Evolutionary conservation across 2,329 filamentous ascomycete species (phyloP).

Genomic region (Plenodomus tracheiphilus): DNA sequence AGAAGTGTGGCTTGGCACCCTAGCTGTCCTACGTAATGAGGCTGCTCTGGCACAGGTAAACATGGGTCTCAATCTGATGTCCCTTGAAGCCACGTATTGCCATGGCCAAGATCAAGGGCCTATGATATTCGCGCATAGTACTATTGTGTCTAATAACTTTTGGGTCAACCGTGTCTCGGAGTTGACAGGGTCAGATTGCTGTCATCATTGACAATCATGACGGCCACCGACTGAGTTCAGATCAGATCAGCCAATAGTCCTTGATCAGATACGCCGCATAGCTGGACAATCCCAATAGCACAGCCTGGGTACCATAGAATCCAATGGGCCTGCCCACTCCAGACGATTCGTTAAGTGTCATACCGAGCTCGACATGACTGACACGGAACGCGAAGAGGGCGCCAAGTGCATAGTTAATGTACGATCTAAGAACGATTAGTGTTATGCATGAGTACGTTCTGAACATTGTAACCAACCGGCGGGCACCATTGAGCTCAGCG

Average conservation of each 20-base stretch:
- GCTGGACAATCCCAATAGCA: conserved; percentile 31
- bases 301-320: conserved; percentile 36
- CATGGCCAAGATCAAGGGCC: background rate
- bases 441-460: background rate
- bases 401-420: conserved; percentile 45
- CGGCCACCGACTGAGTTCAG: background rate
- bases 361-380: conserved; percentile 46
- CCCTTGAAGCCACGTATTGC: too few relatives aligned
- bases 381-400: conserved; percentile 46
- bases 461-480: conserved; percentile 23
- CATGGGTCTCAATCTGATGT: too few relatives aligned
- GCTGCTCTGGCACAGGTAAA: background rate
- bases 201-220: background rate
- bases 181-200: background rate
- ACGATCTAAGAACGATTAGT: conserved; percentile 20
- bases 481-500: conserved; percentile 52
- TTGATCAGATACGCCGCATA: conserved; percentile 39
- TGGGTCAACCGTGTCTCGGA: too few relatives aligned
- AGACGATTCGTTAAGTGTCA: conserved; percentile 29
- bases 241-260: conserved; percentile 31
- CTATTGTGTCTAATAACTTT: background rate
- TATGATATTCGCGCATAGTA: background rate
- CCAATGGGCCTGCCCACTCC: conserved; percentile 32
- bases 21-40: conserved; percentile 16
- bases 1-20: conserved; percentile 17